Evolutionary conservation across 768 basidiomycete species (phyloP).

Genomic region (Amanita muscaria): DNA sequence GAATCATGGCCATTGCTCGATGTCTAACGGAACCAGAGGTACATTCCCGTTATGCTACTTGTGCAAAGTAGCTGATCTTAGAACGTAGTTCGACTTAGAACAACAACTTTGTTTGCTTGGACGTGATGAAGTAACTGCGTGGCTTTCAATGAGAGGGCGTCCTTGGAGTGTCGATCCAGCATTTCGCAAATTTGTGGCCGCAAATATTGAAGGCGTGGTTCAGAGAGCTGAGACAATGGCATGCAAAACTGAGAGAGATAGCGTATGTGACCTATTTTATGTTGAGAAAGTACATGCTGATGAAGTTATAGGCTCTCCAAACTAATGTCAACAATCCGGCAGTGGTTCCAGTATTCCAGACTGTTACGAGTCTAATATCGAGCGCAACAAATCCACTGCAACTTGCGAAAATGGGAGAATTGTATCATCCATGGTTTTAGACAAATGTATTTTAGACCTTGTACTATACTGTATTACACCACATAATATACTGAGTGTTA

Average conservation of each 20-base stretch:
- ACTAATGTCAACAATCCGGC: conserved; percentile 26
- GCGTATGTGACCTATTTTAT: conserved; percentile 32
- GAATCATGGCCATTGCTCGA: conserved; percentile 86
- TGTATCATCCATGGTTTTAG: conserved; percentile 82
- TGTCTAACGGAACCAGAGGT: conserved; percentile 91
- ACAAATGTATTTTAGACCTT: conserved; percentile 10
- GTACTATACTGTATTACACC: conserved; percentile 10
- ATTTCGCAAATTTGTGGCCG: conserved; percentile 46
- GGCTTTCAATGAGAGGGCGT: conserved; percentile 53
- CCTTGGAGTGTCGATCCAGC: conserved; percentile 48
- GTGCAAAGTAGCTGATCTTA: conserved; percentile 5
- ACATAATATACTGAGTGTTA: conserved; percentile 5
- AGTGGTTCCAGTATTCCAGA: conserved; percentile 61
- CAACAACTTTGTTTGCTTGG: conserved; percentile 87
- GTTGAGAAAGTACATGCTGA: background rate
- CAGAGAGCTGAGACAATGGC: conserved; percentile 78
- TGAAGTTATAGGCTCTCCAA: conserved; percentile 23
- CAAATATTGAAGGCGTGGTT: conserved; percentile 60
- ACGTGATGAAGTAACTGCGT: conserved; percentile 83
- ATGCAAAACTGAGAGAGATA: conserved; percentile 81
- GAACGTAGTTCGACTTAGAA: conserved; percentile 75
- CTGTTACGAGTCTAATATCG: conserved; percentile 74
- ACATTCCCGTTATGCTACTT: conserved; percentile 12
- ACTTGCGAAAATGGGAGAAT: conserved; percentile 79
- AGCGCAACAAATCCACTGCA: conserved; percentile 81